Evolutionary conservation across 495 filamentous ascomycete species (phyloP).

Genomic region (Aspergillus hancockii): DNA sequence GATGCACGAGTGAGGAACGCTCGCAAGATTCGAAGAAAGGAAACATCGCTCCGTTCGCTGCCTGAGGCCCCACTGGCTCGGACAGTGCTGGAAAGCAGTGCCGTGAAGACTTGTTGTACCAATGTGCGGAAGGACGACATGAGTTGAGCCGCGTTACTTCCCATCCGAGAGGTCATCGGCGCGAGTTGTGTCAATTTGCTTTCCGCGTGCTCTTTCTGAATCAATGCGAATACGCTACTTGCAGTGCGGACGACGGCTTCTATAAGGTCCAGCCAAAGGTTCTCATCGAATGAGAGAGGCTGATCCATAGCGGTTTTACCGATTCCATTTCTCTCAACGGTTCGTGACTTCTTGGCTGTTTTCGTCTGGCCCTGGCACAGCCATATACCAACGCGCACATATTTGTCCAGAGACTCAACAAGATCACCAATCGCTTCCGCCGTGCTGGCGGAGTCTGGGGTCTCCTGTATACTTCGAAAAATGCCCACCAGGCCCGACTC

Average conservation of each 20-base stretch:
- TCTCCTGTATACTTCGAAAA: slow-evolving; percentile 54
- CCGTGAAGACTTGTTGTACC: slow-evolving; percentile 89
- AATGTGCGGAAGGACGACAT: slow-evolving; percentile 67
- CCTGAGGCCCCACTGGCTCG: slow-evolving; percentile 33
- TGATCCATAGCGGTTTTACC: slow-evolving; percentile 50
- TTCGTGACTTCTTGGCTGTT: slow-evolving; percentile 45
- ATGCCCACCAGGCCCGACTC: slow-evolving; percentile 78
- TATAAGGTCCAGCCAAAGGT: slow-evolving; percentile 88
- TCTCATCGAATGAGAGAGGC: slow-evolving; percentile 73
- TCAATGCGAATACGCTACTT: slow-evolving; percentile 52
- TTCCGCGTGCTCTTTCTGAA: slow-evolving; percentile 29
- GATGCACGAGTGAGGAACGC: slow-evolving; percentile 87
- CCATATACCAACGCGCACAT: slow-evolving; percentile 89
- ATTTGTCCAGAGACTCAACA: slow-evolving; percentile 79
- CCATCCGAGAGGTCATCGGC: slow-evolving; percentile 10
- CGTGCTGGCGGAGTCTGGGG: slow-evolving; percentile 54
- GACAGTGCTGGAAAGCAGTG: slow-evolving; percentile 72
- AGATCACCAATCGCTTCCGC: slow-evolving; percentile 59
- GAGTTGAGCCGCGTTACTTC: slow-evolving; percentile 44
- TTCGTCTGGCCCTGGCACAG: slow-evolving; percentile 89
- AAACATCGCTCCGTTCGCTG: slow-evolving; percentile 57
- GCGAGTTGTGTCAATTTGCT: slow-evolving; percentile 15
- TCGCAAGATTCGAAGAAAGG: slow-evolving; percentile 86
- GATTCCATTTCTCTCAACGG: slow-evolving; percentile 37
- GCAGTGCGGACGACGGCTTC: slow-evolving; percentile 81